Conservation (phyloP, 805 yeast species). For the Candida maltosa region DNA sequence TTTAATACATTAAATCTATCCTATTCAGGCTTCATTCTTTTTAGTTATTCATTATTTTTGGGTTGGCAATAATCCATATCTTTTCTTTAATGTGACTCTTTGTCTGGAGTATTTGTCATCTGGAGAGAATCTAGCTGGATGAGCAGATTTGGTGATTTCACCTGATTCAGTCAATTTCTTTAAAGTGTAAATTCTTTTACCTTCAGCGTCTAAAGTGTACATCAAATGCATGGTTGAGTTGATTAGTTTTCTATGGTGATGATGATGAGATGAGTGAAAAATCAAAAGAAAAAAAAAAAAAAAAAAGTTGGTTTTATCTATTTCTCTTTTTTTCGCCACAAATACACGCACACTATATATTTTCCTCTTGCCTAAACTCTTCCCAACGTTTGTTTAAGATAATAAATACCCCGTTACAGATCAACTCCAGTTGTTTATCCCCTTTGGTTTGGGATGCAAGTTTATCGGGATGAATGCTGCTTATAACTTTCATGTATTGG, state of each 20-base stretch:
- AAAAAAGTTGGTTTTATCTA: too few species aligned
- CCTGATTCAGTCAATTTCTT: constrained; percentile 79
- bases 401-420: constrained; percentile 85
- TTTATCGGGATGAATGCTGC: constrained; percentile 84
- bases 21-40: too few species aligned
- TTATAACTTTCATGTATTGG: constrained; percentile 75
- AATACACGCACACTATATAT: too few species aligned
- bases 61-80: constrained; percentile 85
- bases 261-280: constrained; percentile 1
- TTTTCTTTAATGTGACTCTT: constrained; percentile 95
- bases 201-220: constrained; percentile 94
- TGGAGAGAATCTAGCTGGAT: constrained; percentile 99
- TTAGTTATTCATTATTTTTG: constrained; percentile 42
- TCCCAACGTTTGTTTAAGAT: constrained; percentile 90
- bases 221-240: constrained; percentile 82
- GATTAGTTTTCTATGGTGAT: background rate
- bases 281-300: too few species aligned
- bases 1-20: too few species aligned
- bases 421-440: constrained; percentile 67
- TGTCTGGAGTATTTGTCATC: constrained; percentile 99
- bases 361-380: constrained; percentile 58
- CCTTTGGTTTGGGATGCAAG: constrained; percentile 44
- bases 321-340: too few species aligned
- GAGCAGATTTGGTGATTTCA: constrained; percentile 97
- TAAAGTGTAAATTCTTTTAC: constrained; percentile 93